Conservation (phyloP, 176 grass and related monocot genomes). For the Zea luxurians region DNA sequence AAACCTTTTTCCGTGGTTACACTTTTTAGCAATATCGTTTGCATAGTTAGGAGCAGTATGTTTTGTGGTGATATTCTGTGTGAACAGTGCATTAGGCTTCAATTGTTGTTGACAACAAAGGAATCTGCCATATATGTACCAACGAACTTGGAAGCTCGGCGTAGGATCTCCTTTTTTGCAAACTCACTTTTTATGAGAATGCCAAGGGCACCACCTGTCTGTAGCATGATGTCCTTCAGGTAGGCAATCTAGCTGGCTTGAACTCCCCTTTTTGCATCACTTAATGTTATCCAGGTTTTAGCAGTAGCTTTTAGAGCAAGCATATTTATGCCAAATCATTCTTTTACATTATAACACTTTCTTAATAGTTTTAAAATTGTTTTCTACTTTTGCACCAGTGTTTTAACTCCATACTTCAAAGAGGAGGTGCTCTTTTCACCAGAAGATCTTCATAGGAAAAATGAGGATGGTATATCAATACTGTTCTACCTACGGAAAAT, state of each 20-base stretch:
- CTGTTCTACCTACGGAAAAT: no score
- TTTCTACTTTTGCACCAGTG: no score
- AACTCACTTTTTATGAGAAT: constrained; percentile 98
- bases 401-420: no score
- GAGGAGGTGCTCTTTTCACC: no score
- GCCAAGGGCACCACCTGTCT: constrained; percentile 75
- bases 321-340: constrained; percentile 7
- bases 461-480: constrained; percentile 95
- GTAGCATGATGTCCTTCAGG: constrained; percentile 93
- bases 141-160: constrained; percentile 78
- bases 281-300: background rate
- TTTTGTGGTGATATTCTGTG: constrained; percentile 23
- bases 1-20: constrained; percentile 32
- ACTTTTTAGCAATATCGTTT: constrained; percentile 31
- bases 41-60: background rate
- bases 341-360: constrained; percentile 5
- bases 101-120: constrained; percentile 76
- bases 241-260: constrained; percentile 13
- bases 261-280: background rate
- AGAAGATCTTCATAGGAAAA: no score
- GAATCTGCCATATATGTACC: constrained; percentile 96
- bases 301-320: background rate
- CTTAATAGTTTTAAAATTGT: no score
- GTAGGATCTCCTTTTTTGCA: constrained; percentile 95
- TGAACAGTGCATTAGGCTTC: constrained; percentile 78